Evolutionary conservation across 768 basidiomycete species (phyloP), one percentile per base, ranked within the genome.

Genomic region (Rhodocollybia butyracea): DNA sequence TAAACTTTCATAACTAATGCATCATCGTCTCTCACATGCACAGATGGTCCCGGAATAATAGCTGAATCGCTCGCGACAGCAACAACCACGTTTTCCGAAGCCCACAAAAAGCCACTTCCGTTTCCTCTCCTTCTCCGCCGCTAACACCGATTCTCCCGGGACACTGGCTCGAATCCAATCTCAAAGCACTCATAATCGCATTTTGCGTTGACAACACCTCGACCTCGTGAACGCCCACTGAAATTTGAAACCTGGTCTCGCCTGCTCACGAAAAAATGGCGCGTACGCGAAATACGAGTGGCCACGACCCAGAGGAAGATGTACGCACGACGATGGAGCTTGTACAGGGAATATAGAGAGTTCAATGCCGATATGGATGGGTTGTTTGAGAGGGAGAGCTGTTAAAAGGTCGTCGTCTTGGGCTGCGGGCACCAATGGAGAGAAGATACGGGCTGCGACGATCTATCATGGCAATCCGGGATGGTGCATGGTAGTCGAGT

Each of bases 241-340:
- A 98, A n/a, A n/a, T n/a, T n/a, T n/a, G n/a, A n/a, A 98, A 71
- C 93, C 96, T 0, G 93, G 91, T 1, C 80, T 99, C 6, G 94
- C 94, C n/a, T 98, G 94, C 82, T 99, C 42, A 91, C 92, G 42
- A 90, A 91, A 65, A 93, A 92, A 66, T 98, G 94, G 93, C 87
- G 92, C 54, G 82, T 81, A 11, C 81, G 89, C 48, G 91, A 94
- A 61, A 98, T 99, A 40, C 96, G 47, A 88, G 88, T 2, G 93
- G 93, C 2, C 96, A 98, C 67, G 90, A 97, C 59, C 92, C 94
- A 2, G 91, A 94, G 62, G 96, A 98, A 67, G 96, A 98, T 62
- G 95, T 95, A 0, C 76, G 87, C 19, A 89, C 95, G 0, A 94
- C 94, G 63, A 60, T 93, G 10, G 94, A 96, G 57, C 73, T 99